A percentile compares a stretch with the other conserved stretches of the same genome.
Evolutionary conservation across 2,329 filamentous ascomycete genomes (phyloP).

Genomic region (Dactylellina drechsleri): DNA sequence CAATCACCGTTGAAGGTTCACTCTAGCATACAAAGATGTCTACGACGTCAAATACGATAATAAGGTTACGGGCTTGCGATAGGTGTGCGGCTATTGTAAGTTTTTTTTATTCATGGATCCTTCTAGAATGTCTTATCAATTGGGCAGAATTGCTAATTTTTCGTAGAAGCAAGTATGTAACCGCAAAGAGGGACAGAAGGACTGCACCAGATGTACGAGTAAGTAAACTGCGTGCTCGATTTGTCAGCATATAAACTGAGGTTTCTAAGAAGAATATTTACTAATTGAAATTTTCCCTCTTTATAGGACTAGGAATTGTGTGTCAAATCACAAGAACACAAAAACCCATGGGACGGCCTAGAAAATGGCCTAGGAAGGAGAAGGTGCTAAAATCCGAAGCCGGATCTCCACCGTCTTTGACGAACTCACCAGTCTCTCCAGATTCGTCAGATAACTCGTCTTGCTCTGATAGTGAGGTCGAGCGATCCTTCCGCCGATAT

Average conservation of each 20-base stretch:
- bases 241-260: conserved; percentile 3
- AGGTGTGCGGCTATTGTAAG: conserved; percentile 54
- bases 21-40: conserved; percentile 24
- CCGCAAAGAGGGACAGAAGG: conserved; percentile 52
- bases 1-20: conserved; percentile 35
- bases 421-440: conserved; percentile 48
- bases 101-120: conserved; percentile 14
- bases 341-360: conserved; percentile 55
- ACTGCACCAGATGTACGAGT: conserved; percentile 55
- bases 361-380: conserved; percentile 54
- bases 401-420: conserved; percentile 47
- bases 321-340: conserved; percentile 55
- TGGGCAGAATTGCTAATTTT: conserved; percentile 27
- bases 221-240: conserved; percentile 41
- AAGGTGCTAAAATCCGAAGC: conserved; percentile 50
- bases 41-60: conserved; percentile 42
- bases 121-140: conserved; percentile 26
- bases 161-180: conserved; percentile 55
- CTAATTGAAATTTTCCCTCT: conserved; percentile 13
- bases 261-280: not conserved
- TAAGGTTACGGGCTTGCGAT: conserved; percentile 55
- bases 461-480: conserved; percentile 49
- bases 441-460: conserved; percentile 53
- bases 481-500: conserved; percentile 49
- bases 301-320: conserved; percentile 51